Percentiles rank a stretch among this genome's conserved stretches.
Conservation (phyloP, 2,329 filamentous ascomycete genomes). For the Penicillium sp. region DNA sequence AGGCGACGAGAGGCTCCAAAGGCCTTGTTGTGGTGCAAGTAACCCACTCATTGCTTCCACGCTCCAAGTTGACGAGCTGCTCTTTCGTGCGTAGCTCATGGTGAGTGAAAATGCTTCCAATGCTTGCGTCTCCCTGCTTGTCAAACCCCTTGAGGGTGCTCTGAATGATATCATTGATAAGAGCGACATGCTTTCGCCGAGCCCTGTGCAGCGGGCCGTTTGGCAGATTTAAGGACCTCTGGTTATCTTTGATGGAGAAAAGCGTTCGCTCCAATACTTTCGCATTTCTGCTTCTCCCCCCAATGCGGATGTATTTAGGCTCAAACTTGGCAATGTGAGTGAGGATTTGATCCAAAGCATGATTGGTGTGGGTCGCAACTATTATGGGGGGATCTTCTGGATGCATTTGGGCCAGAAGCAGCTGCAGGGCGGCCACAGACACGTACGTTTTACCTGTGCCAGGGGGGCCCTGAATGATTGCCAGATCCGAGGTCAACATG, state of each 20-base stretch:
- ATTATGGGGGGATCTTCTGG: conserved; percentile 62
- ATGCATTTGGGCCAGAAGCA: conserved; percentile 56
- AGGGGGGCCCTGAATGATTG: conserved; percentile 79
- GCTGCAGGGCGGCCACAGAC: conserved; percentile 64
- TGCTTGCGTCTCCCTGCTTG: conserved; percentile 25
- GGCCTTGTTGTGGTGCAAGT: conserved; percentile 26
- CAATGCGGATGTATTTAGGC: conserved; percentile 58
- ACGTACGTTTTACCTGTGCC: conserved; percentile 77
- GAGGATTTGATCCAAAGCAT: conserved; percentile 79
- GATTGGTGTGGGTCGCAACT: conserved; percentile 81
- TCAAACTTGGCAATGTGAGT: conserved; percentile 58
- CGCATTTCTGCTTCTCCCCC: conserved; percentile 61
- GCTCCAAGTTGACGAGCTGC: conserved; percentile 58
- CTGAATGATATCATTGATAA: conserved; percentile 37
- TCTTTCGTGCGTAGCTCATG: conserved; percentile 54
- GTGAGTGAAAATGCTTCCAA: conserved; percentile 43
- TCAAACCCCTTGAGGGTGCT: conserved; percentile 41
- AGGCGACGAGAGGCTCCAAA: conserved; percentile 44
- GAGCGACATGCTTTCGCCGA: conserved; percentile 36
- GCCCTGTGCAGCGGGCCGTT: conserved; percentile 40
- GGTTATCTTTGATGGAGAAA: conserved; percentile 51
- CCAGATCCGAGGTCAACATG: conserved; percentile 65
- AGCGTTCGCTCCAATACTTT: conserved; percentile 62
- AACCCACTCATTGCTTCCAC: conserved; percentile 43
- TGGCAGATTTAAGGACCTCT: conserved; percentile 28